These are phyloP conservation scores for Allodekkera sacchari DNA, from an alignment of 805 yeast species.

Conservation along the genomic window DNA sequence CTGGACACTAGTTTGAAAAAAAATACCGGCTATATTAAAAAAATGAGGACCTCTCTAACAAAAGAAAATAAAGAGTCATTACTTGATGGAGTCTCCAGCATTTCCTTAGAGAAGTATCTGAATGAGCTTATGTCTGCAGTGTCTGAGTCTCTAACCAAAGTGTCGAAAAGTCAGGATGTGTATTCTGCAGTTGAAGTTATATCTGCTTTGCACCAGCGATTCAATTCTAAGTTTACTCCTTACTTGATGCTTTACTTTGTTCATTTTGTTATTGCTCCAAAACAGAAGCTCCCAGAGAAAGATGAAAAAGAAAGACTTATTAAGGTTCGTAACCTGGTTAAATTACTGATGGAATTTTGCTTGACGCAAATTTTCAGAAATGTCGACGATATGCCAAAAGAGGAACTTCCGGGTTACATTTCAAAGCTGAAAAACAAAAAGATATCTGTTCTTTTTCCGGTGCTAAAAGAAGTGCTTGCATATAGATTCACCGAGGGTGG, in stretches of 20 bases:
- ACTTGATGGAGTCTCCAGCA: slow-evolving; percentile 50
- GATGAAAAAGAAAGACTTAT: slow-evolving; percentile 34
- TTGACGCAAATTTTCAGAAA: slow-evolving; percentile 47
- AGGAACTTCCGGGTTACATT: slow-evolving; percentile 37
- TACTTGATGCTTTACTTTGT: slow-evolving; percentile 34
- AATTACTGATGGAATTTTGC: slow-evolving; percentile 50
- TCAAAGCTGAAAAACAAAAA: slow-evolving; percentile 22
- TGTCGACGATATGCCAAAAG: slow-evolving; percentile 32
- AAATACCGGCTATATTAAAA: slow-evolving; percentile 72
- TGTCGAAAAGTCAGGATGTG: slow-evolving; percentile 49
- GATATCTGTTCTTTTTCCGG: slow-evolving; percentile 24
- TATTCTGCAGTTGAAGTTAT: slow-evolving; percentile 57
- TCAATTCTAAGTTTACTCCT: slow-evolving; percentile 45
- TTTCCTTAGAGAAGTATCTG: slow-evolving; percentile 67
- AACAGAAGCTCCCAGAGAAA: slow-evolving; percentile 26
- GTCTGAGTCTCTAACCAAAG: slow-evolving; percentile 50
- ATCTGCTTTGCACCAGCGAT: slow-evolving; percentile 72
- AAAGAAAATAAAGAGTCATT: slow-evolving; percentile 41
- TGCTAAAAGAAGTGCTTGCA: slow-evolving; percentile 35
- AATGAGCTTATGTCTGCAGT: slow-evolving; percentile 59
- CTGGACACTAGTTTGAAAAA: slow-evolving; percentile 75
- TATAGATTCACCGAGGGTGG: slow-evolving; percentile 25
- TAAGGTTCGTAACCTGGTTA: slow-evolving; percentile 38
- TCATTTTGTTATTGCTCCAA: slow-evolving; percentile 30
- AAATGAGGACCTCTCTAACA: slow-evolving; percentile 48